Base-by-base conservation (phyloP, 805 yeast species). In the Hanseniaspora clermontiae region DNA sequence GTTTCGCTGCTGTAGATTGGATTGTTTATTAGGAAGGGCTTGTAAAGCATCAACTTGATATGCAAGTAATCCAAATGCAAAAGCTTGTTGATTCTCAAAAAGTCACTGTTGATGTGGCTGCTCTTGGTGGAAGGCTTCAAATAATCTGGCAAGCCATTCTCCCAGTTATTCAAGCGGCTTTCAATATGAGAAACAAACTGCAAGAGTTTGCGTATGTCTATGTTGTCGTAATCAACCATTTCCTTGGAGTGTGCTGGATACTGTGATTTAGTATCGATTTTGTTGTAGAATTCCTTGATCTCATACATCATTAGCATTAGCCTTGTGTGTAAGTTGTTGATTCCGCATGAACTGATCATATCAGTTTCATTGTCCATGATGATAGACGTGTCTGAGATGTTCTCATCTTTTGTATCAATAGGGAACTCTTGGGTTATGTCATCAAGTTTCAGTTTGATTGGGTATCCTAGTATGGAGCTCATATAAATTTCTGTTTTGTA, bases 371-470 rank as follows among this genome's bases (percentile, higher is more conserved):
- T 69, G 62, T 65, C 81, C 65, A 63, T 70, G 19, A 72, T 62
- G 60, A 82, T 81, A 0, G 80, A 82, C n/a, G 72, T 74, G 45
- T 80, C 78, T 0, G 93, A 86, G 57, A 89, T 83, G 64, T 83
- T 83, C 62, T 87, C 95, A 68, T 89, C 96, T 64, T 88, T 96
- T 38, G 87, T 71, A 64, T 88, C 95, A 37, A 77, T 70, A 0
- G 96, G 96, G 60, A 87, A 73, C 51, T 84, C 90, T 67, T 89
- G 96, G 69, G 89, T 95, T 60, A 87, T 82, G 61, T 87, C 95
- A 60, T 82, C 86, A 59, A 83, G 84, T 50, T 79, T 73, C 17
- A 88, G 78, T 1, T 89, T 79, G 58, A 87, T 73, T 0, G 97
- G 97, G 51, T 89, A 72, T 1, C 96, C 96, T 60, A 90, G 67